phyloP scores from a whole-genome alignment of 1,284 basidiomycete species.

The Rhodotorula sp. region DNA sequence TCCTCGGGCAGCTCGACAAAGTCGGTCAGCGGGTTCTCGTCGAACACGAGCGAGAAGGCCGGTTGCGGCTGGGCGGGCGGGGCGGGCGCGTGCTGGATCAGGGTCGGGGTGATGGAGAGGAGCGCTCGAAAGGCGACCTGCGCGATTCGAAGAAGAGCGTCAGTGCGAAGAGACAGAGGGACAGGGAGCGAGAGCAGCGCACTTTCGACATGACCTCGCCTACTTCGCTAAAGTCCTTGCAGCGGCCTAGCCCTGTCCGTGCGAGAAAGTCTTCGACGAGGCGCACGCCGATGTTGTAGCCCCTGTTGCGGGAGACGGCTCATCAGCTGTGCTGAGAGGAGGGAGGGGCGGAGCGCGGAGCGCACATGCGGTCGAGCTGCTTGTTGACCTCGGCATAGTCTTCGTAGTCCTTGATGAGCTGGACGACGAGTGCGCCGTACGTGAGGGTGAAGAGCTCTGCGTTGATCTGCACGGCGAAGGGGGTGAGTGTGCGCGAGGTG shows the following conservation, averaged over 20 bases:
- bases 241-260: constrained; percentile 78
- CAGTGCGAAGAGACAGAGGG: neutral
- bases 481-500: neutral
- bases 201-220: constrained; percentile 93
- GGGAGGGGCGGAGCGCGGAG: neutral
- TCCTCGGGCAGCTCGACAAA: constrained; percentile 97
- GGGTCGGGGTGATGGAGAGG: constrained; percentile 83
- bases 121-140: constrained; percentile 99
- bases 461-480: constrained; percentile 55
- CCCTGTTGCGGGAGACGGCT: constrained; percentile 65
- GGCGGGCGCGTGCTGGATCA: constrained; percentile 65
- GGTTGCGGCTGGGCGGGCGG: constrained; percentile 53
- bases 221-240: constrained; percentile 87
- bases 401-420: constrained; percentile 98
- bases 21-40: constrained; percentile 95
- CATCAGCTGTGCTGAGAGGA: neutral
- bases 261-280: constrained; percentile 98
- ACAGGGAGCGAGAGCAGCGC: constrained; percentile 21
- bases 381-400: constrained; percentile 82
- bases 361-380: constrained; percentile 64
- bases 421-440: constrained; percentile 95
- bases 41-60: constrained; percentile 79
- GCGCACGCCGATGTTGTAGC: constrained; percentile 95
- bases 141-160: neutral
- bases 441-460: constrained; percentile 96